phyloP scores from a whole-genome alignment of 2,329 filamentous ascomycete genomes.

The Verticillium longisporum region DNA sequence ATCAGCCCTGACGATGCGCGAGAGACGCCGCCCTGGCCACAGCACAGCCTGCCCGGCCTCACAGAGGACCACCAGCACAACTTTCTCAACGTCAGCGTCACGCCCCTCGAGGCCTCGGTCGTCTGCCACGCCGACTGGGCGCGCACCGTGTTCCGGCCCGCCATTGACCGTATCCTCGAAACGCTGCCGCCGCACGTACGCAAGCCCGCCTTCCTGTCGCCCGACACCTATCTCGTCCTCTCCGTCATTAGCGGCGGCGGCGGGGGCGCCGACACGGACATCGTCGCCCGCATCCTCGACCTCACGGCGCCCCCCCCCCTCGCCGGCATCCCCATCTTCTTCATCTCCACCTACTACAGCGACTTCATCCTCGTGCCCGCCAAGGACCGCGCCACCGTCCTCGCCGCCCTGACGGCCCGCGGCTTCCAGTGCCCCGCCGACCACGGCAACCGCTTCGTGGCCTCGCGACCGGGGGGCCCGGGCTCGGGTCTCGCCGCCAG shows the following conservation, averaged over 20 bases:
- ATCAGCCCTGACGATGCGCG: constrained; percentile 20
- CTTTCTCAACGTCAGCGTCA: constrained; percentile 92
- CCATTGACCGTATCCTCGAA: constrained; percentile 49
- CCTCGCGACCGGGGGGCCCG: constrained; percentile 21
- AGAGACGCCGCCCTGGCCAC: constrained; percentile 19
- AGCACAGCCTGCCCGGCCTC: constrained; percentile 36
- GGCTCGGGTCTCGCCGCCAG: constrained; percentile 14
- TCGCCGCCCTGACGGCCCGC: constrained; percentile 66
- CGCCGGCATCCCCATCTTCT: constrained; percentile 93
- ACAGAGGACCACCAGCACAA: constrained; percentile 53
- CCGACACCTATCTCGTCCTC: constrained; percentile 80
- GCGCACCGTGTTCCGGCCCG: constrained; percentile 65
- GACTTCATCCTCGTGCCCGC: constrained; percentile 91
- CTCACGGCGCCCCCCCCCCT: constrained; percentile 84
- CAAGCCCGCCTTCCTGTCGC: constrained; percentile 63
- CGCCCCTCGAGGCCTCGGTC: constrained; percentile 85
- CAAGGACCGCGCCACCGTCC: constrained; percentile 66
- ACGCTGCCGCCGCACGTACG: constrained; percentile 49
- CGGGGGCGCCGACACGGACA: constrained; percentile 60
- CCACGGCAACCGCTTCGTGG: constrained; percentile 61
- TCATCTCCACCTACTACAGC: constrained; percentile 96
- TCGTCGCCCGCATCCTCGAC: constrained; percentile 84
- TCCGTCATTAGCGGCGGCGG: constrained; percentile 69
- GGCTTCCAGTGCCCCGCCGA: constrained; percentile 70
- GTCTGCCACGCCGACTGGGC: constrained; percentile 77